These are phyloP conservation scores for Backusella circina DNA, from an alignment of 192 early-diverging fungal genomes.

Conservation along the genomic window DNA sequence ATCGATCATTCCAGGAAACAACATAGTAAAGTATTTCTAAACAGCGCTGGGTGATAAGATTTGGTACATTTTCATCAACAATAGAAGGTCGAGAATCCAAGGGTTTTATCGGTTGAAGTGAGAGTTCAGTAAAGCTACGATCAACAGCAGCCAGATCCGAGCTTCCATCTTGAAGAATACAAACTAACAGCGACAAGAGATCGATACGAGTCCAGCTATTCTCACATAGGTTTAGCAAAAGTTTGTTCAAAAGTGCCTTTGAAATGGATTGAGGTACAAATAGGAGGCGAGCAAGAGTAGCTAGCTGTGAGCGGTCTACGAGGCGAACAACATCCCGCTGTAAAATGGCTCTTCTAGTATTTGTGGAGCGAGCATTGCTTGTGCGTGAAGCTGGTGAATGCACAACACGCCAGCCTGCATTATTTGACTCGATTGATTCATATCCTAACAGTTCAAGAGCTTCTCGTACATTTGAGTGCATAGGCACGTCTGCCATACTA, in stretches of 20 bases:
- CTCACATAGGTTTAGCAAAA: conserved; percentile 84
- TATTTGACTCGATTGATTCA: not conserved
- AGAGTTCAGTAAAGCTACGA: conserved; percentile 71
- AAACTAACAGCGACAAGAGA: conserved; percentile 82
- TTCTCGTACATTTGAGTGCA: not conserved
- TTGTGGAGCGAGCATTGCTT: not conserved
- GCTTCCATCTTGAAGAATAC: conserved; percentile 83
- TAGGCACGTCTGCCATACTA: not conserved
- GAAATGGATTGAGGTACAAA: conserved; percentile 83
- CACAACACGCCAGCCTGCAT: not conserved
- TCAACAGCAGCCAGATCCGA: conserved; percentile 73
- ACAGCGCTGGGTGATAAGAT: conserved; percentile 85
- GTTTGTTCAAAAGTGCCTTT: conserved; percentile 54
- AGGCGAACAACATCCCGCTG: conserved; percentile 73
- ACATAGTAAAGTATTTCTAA: conserved; percentile 82
- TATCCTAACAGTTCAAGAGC: not conserved
- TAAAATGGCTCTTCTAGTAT: conserved; percentile 32
- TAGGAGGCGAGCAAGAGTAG: conserved; percentile 82
- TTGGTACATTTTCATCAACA: conserved; percentile 68
- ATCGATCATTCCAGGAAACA: conserved; percentile 70
- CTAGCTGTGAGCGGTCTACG: conserved; percentile 75
- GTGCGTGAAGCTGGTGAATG: not conserved
- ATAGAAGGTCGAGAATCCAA: conserved; percentile 17
- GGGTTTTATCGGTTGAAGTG: conserved; percentile 42
- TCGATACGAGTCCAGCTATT: conserved; percentile 84